phyloP scores from a whole-genome alignment of 2,329 filamentous ascomycete species.

The Fusarium sp. region DNA sequence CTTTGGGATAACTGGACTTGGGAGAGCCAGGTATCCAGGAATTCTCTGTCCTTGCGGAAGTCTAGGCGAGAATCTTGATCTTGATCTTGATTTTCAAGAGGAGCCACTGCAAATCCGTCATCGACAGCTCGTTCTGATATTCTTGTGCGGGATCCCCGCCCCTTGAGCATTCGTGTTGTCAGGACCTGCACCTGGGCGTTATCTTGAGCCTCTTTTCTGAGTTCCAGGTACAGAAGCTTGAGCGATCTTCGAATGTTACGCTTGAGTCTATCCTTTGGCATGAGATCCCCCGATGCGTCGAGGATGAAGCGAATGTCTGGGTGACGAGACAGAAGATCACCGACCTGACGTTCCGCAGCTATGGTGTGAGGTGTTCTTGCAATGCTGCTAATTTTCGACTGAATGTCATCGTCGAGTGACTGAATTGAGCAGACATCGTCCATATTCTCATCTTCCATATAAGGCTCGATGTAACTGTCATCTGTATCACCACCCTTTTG shows the following conservation, averaged over 20 bases:
- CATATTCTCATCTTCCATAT: background rate
- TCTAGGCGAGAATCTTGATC: background rate
- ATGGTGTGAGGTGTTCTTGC: background rate
- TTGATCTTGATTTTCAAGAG: background rate
- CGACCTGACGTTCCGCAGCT: constrained; percentile 5
- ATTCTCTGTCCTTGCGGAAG: constrained; percentile 3
- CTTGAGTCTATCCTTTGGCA: constrained; percentile 7
- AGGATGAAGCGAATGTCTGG: constrained; percentile 2
- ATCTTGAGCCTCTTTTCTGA: background rate
- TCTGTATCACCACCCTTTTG: background rate
- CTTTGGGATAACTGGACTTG: background rate
- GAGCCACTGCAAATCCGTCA: background rate
- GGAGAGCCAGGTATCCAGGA: background rate
- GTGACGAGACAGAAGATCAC: background rate
- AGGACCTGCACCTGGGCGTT: background rate
- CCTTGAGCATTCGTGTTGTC: constrained; percentile 5
- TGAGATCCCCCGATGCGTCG: background rate
- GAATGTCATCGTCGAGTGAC: constrained; percentile 5
- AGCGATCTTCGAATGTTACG: constrained; percentile 8
- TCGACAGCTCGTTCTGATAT: constrained; percentile 4
- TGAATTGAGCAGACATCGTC: constrained; percentile 5
- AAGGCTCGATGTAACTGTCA: background rate
- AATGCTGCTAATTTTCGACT: constrained; percentile 1
- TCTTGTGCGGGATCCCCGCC: constrained; percentile 6
- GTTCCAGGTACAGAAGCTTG: constrained; percentile 7